Evolutionary conservation across 78 protist species (phyloP), one percentile per base, ranked within the genome.

Genomic region (Dictyostelium citrinum): DNA sequence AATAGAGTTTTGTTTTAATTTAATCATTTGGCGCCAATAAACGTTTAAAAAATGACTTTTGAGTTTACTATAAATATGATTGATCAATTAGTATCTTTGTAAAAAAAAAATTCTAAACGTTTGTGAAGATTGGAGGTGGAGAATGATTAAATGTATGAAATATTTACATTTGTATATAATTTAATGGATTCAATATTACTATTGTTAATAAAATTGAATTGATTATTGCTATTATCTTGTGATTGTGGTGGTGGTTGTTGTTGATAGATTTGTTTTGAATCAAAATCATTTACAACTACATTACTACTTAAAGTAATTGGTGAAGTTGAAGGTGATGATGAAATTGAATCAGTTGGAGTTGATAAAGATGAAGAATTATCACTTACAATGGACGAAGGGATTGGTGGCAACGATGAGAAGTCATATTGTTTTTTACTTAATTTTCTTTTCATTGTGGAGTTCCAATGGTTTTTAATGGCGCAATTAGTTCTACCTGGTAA

Each of bases 391-490:
- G 37, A 22, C 2, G 83, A 78, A 10, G 39, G 10, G 5, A 46
- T 14, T 16, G 37, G n/a, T 35, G 60, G 22, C 49, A 67, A 51
- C 6, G 74, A 16, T 31, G 84, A 35, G 46, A 80, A 33, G 14
- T 78, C 82, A 51, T 91, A 86, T 71, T 77, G 90, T n/a, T 81
- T 84, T 74, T 85, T 84, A 16, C 61, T 61, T 33, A 90, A 33
- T 91, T 84, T 82, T 64, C 97, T 80, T 27, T 91, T 83, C 96
- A 97, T 83, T 17, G 98, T 91, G 5, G 98, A 97, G 91, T 98
- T 96, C 98, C 98, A 98, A 84, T 90, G 98, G 75, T 98, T 98
- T 90, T 97, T 98, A 64, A 98, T 93, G 4, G 97, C 98, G 76
- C 98, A 97, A 86, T 97, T 98, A 24, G 98, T 95, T 12, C 99